Evolutionary conservation across 1,139 yeast species (phyloP).

Genomic region (Protomyces arabidopsidicola): DNA sequence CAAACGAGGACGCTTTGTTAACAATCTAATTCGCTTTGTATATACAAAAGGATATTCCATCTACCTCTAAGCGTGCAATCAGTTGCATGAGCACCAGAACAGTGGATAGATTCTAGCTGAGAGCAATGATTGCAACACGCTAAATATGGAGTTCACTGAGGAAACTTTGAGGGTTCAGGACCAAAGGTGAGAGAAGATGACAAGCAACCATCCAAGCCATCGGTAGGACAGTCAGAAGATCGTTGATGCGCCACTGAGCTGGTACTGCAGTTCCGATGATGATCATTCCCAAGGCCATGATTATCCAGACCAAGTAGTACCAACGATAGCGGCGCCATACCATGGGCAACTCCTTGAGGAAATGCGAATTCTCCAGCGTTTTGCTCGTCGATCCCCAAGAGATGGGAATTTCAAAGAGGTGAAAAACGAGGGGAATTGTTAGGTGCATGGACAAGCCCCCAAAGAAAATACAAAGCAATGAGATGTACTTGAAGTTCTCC

Average conservation of each 20-base stretch:
- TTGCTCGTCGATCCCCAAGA: constrained; percentile 33
- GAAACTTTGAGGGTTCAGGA: constrained; percentile 23
- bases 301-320: constrained; percentile 1
- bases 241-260: constrained; percentile 30
- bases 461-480: constrained; percentile 29
- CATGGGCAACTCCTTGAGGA: constrained; percentile 32
- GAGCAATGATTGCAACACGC: too few species aligned
- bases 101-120: too few species aligned
- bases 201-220: constrained; percentile 16
- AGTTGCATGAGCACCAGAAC: too few species aligned
- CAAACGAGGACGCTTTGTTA: too few species aligned
- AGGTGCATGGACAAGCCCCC: constrained; percentile 32
- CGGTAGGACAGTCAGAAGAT: constrained; percentile 17
- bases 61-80: too few species aligned
- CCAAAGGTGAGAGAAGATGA: constrained; percentile 7
- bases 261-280: constrained; percentile 30
- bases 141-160: constrained; percentile 16
- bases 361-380: constrained; percentile 30
- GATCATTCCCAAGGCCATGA: constrained; percentile 21
- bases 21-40: too few species aligned
- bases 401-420: constrained; percentile 30
- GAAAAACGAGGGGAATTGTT: constrained; percentile 29
- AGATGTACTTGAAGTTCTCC: constrained; percentile 29
- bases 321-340: constrained; percentile 24
- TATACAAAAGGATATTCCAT: too few species aligned